phyloP scores from a whole-genome alignment of 257 asterid species.

The Nicotiana paniculata region DNA sequence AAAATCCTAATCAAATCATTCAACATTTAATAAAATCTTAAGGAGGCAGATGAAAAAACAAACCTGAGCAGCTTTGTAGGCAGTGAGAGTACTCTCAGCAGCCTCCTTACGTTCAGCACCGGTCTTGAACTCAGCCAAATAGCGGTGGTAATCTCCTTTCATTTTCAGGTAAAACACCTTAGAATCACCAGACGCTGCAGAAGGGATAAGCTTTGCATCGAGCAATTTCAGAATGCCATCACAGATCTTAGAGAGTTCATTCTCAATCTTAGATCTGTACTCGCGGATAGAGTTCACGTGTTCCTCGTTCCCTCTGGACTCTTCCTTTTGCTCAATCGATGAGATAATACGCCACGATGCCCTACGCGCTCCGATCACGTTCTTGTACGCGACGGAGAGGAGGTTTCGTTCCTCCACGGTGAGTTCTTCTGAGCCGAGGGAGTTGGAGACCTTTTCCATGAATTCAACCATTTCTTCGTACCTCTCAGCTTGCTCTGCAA shows the following conservation, averaged over 20 bases:
- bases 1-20: background rate
- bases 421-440: conserved; percentile 48
- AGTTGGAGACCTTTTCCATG: conserved; percentile 59
- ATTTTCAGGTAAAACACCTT: conserved; percentile 77
- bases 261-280: conserved; percentile 70
- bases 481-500: conserved; percentile 74
- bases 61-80: conserved; percentile 89
- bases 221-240: conserved; percentile 72
- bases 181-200: conserved; percentile 59
- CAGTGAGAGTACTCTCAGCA: conserved; percentile 76
- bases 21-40: background rate
- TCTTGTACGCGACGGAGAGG: conserved; percentile 68
- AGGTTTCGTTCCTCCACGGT: conserved; percentile 69
- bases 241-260: conserved; percentile 55
- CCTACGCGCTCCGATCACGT: conserved; percentile 66
- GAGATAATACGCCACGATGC: conserved; percentile 76
- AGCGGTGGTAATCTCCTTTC: conserved; percentile 81
- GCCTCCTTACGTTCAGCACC: conserved; percentile 68
- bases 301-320: conserved; percentile 73
- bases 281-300: conserved; percentile 48
- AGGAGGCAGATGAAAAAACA: background rate
- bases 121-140: conserved; percentile 74
- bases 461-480: conserved; percentile 76
- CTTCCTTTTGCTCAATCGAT: conserved; percentile 75
- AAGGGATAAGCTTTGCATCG: conserved; percentile 46